Base-by-base conservation (phyloP, 2,329 filamentous ascomycete genomes). In the Ceratocystis alfenasii region DNA sequence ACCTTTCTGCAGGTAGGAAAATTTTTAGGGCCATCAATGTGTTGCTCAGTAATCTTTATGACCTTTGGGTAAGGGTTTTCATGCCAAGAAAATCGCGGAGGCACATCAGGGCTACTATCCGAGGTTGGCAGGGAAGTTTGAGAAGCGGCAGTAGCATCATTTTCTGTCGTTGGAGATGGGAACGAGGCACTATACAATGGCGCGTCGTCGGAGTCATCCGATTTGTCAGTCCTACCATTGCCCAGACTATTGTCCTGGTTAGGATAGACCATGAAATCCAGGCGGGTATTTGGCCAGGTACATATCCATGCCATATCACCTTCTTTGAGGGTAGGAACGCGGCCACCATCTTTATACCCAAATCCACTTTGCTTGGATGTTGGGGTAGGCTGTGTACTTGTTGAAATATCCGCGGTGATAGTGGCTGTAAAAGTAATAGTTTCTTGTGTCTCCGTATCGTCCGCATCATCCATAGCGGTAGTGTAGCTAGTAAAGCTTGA, bases 301-400 rank as follows among this genome's bases (percentile, higher is more conserved):
- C 83, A 85, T 25, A 85, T 76, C 83, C 83, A 85, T 0, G 80
- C 79, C 66, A 74, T 79, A 60, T 84, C 81, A 1, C 82, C 82
- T 0, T 73, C 72, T 67, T 76, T 71, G 0, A 76, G 64, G 12
- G 65, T 63, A 3, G 65, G 63, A 20, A 77, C 65, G 0, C 72
- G 73, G 65, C 78, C 79, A 12, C 75, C 73, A 66, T 77, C 74
- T 62, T 76, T 74, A 25, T 75, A 53, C 12, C 17, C 48, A 28
- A 15, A 73, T 67, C 69, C 48, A 63, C 61, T 12, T 28, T 63
- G 8, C 20, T 60, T 46, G n/a, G 17, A 17, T 36, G 46, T n/a
- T 63, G 63, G 7, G 22, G 30, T 64, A 36, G 48, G 22, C 7
- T n/a, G 68, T 67, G 22, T 44, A 20, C 62, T 68, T 8, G 33